Evolutionary conservation across 2,329 filamentous ascomycete species (phyloP), one percentile per base, ranked within the genome.

Genomic region (Penicillium sp.): DNA sequence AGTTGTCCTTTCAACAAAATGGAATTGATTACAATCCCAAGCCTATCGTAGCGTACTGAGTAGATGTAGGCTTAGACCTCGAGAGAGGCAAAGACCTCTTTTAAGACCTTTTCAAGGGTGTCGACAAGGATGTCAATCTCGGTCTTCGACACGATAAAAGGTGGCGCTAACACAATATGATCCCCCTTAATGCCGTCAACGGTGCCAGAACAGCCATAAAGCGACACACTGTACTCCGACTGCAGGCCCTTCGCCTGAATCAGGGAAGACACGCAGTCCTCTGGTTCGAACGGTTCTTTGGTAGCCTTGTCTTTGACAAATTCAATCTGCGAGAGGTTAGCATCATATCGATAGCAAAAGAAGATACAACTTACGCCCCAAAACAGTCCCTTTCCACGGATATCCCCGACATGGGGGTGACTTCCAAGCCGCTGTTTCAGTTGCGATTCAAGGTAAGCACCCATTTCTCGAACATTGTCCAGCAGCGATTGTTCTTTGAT

Each of bases 161-260:
- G 77, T 4, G 87, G 87, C 1, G 85, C 80, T 10, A 91, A 60
- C 22, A 90, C 75, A 30, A 89, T 72, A 64, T 88, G 84, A 60
- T 91, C 87, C 9, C 87, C 86, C 1, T 64, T 63, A n/a, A 65
- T 62, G 1, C 78, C 74, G 37, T 87, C 82, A 0, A 74, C 79
- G 0, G 81, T 82, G 1, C 85, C 85, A 0, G 72, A 70, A 0
- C 83, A 84, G 1, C 82, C 81, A 62, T 88, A 89, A 2, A 88
- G 61, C 3, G 77, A 77, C 54, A 87, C 79, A 46, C 73, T 75
- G 59, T 78, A 61, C 14, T 61, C 63, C 4, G 68, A 60, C 8
- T 69, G 61, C 45, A 72, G 51, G 2, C 78, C 80, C 55, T 73
- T 73, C 40, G 80, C 74, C 52, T 79, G 76, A 2, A 85, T 66